These are phyloP conservation scores for Salvia splendens DNA, from an alignment of 257 asterid genomes.

Conservation along the genomic window DNA sequence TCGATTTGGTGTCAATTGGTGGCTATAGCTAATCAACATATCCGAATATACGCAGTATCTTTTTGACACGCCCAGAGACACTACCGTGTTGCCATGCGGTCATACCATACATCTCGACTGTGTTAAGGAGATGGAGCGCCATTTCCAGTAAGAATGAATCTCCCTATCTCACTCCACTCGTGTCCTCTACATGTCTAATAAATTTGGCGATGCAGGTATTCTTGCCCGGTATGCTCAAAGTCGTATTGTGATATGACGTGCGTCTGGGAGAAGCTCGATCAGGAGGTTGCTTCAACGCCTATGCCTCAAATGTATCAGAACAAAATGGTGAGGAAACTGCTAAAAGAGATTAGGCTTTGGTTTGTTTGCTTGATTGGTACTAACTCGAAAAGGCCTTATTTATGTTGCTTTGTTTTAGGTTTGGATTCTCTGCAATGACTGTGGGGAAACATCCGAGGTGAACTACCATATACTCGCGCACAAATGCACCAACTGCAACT, in stretches of 20 bases:
- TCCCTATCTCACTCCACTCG: background rate
- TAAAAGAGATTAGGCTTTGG: background rate
- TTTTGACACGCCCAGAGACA: constrained; percentile 58
- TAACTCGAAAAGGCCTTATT: background rate
- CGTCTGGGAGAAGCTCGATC: constrained; percentile 62
- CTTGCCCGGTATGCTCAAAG: constrained; percentile 70
- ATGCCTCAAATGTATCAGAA: constrained; percentile 62
- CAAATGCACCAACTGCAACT: constrained; percentile 62
- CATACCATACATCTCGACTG: constrained; percentile 72
- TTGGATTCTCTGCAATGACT: constrained; percentile 82
- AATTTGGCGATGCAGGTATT: constrained; percentile 45
- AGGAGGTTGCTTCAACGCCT: constrained; percentile 65
- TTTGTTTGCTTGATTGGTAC: constrained; percentile 12
- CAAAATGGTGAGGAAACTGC: constrained; percentile 49
- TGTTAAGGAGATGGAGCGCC: constrained; percentile 61
- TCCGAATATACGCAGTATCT: constrained; percentile 43
- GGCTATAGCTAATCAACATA: constrained; percentile 6
- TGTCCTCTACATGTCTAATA: background rate
- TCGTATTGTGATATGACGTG: constrained; percentile 66
- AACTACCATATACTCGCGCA: constrained; percentile 54
- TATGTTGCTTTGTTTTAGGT: constrained; percentile 36
- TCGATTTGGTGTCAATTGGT: too few relatives aligned
- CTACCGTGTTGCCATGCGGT: constrained; percentile 58
- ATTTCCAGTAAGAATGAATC: constrained; percentile 48
- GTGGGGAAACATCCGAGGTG: constrained; percentile 62